Conservation (phyloP, 2,329 filamentous ascomycete genomes). For the Sporothrix inflata region DNA sequence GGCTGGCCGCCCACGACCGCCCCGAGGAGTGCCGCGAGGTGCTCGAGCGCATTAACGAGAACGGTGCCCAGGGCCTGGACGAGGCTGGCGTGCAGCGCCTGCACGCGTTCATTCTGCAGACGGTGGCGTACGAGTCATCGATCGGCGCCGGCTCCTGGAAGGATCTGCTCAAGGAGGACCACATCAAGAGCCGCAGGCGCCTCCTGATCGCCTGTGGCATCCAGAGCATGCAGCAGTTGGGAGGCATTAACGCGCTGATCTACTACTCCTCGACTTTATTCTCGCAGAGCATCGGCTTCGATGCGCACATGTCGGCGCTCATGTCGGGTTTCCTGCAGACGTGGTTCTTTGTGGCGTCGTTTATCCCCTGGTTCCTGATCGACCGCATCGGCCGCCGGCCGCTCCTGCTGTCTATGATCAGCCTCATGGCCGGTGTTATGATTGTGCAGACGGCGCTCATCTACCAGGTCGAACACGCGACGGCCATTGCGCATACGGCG, state of each 20-base stretch:
- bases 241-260: conserved; percentile 27
- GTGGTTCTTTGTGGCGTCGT: conserved; percentile 40
- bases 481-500: conserved; percentile 26
- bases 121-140: conserved; percentile 42
- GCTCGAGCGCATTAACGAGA: conserved; percentile 36
- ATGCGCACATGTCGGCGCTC: conserved; percentile 27
- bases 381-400: conserved; percentile 69
- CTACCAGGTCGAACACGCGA: conserved; percentile 27
- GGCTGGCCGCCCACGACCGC: no score
- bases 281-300: conserved; percentile 40
- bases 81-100: conserved; percentile 41
- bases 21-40: conserved; percentile 41
- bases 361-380: conserved; percentile 43
- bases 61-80: conserved; percentile 35
- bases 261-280: conserved; percentile 54
- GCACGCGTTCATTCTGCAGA: conserved; percentile 30
- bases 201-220: conserved; percentile 43
- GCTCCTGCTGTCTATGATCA: conserved; percentile 50
- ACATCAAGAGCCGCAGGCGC: conserved; percentile 35
- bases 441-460: conserved; percentile 43
- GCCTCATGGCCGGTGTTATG: conserved; percentile 56
- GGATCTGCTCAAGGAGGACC: conserved; percentile 53
- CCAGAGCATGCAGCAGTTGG: conserved; percentile 52
- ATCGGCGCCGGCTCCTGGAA: conserved; percentile 52
- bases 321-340: conserved; percentile 57